A percentile compares a stretch with the other conserved stretches of the same genome.
phyloP scores from a whole-genome alignment of 2,329 filamentous ascomycete species.

The Monosporascus sp. region DNA sequence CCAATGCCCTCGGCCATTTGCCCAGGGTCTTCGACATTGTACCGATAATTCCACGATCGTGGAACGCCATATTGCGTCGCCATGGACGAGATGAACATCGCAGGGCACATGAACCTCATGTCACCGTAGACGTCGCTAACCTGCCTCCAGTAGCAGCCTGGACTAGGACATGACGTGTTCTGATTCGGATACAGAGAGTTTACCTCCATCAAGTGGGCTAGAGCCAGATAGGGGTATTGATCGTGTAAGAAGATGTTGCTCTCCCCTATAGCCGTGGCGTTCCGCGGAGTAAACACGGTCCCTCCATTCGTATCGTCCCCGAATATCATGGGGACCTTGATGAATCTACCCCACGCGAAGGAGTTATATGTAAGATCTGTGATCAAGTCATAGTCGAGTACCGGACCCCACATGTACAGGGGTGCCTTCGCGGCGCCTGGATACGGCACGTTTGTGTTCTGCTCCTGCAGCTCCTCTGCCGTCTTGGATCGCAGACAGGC shows the following conservation, averaged over 20 bases:
- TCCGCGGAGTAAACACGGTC: conserved; percentile 51
- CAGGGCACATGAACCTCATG: conserved; percentile 60
- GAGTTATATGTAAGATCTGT: conserved; percentile 43
- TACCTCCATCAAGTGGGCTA: conserved; percentile 43
- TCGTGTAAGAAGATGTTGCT: conserved; percentile 51
- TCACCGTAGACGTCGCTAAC: conserved; percentile 56
- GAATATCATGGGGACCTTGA: conserved; percentile 48
- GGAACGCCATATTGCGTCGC: conserved; percentile 27
- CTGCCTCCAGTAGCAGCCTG: conserved; percentile 53
- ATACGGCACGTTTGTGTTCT: conserved; percentile 36
- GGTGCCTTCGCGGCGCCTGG: conserved; percentile 31
- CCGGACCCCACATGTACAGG: conserved; percentile 48
- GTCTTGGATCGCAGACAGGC: conserved; percentile 41
- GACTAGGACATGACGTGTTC: conserved; percentile 38
- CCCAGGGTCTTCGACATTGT: conserved; percentile 57
- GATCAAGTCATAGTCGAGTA: conserved; percentile 49
- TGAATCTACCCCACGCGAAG: conserved; percentile 43
- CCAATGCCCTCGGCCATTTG: conserved; percentile 51
- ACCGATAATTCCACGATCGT: conserved; percentile 62
- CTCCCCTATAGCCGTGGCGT: conserved; percentile 38
- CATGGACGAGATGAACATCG: conserved; percentile 46
- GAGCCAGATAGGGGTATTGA: conserved; percentile 52
- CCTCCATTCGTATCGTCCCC: conserved; percentile 61
- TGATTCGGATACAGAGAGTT: conserved; percentile 51
- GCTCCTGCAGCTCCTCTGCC: conserved; percentile 33